These are phyloP conservation scores for Purpureocillium takamizusanense DNA, from an alignment of 2,329 filamentous ascomycete genomes.

Conservation along the genomic window DNA sequence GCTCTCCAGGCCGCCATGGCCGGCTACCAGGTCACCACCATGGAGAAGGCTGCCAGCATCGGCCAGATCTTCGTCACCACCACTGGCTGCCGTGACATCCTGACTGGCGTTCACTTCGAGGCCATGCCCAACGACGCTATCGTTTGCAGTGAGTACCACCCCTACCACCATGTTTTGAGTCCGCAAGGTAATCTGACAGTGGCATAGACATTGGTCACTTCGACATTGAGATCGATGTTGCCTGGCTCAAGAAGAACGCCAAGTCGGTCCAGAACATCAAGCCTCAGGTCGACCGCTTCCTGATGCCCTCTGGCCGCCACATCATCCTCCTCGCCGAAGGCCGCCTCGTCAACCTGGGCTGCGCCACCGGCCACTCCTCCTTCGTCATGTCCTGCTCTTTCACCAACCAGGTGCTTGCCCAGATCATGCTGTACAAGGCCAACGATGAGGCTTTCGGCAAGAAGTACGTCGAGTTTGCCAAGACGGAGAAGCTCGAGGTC, in stretches of 20 bases:
- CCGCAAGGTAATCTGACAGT: not conserved
- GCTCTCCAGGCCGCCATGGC: constrained; percentile 97
- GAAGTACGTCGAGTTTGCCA: constrained; percentile 96
- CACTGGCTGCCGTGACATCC: constrained; percentile 97
- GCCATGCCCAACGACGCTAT: constrained; percentile 96
- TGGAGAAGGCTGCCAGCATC: constrained; percentile 84
- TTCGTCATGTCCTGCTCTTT: constrained; percentile 99
- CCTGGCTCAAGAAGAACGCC: constrained; percentile 97
- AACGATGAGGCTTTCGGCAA: constrained; percentile 76
- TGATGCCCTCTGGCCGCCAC: constrained; percentile 87
- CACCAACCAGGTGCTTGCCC: constrained; percentile 99
- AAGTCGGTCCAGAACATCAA: constrained; percentile 96
- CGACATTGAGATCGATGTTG: constrained; percentile 99
- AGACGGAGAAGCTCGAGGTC: constrained; percentile 79
- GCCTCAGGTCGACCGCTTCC: constrained; percentile 97
- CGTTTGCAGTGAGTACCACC: constrained; percentile 68
- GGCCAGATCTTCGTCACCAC: constrained; percentile 99
- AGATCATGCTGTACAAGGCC: constrained; percentile 97
- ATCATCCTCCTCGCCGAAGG: constrained; percentile 98
- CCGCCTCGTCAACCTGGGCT: constrained; percentile 98
- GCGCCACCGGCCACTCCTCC: constrained; percentile 96
- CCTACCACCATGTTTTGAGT: not conserved
- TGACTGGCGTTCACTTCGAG: constrained; percentile 87
- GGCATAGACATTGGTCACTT: constrained; percentile 87
- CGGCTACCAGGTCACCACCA: constrained; percentile 92